Conservation (phyloP, 139 green algal species). For the Tetradesmus obliquus region DNA sequence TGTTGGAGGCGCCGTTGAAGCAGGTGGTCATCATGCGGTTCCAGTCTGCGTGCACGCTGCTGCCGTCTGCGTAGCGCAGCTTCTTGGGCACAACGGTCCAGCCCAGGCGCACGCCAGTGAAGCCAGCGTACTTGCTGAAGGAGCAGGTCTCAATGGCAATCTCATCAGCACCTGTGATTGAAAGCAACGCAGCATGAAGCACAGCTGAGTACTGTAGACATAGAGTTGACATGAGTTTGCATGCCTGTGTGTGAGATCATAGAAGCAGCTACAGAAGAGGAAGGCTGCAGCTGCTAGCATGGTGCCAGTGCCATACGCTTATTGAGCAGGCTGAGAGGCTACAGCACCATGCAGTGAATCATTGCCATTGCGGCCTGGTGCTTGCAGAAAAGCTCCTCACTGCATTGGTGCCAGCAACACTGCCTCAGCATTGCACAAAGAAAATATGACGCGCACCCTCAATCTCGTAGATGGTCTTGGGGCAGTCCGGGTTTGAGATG, state of each 20-base stretch:
- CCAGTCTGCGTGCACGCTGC: slow-evolving; percentile 89
- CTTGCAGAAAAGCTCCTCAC: no score
- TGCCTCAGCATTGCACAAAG: not conserved
- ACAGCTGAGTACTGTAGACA: not conserved
- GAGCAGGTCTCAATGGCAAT: slow-evolving; percentile 94
- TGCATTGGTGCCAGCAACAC: not conserved
- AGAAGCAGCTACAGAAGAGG: not conserved
- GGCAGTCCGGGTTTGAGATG: slow-evolving; percentile 94
- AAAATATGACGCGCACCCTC: slow-evolving; percentile 22
- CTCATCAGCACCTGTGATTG: slow-evolving; percentile 81
- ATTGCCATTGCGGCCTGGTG: not conserved
- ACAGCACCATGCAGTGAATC: not conserved
- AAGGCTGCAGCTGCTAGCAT: not conserved
- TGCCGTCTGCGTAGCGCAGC: slow-evolving; percentile 81
- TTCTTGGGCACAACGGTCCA: slow-evolving; percentile 98
- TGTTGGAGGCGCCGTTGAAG: slow-evolving; percentile 98
- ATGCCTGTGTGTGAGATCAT: no score
- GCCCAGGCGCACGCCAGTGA: slow-evolving; percentile 97
- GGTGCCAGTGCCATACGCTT: not conserved
- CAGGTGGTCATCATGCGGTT: slow-evolving; percentile 97
- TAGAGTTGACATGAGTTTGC: no score
- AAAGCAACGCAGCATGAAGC: not conserved
- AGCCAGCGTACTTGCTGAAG: slow-evolving; percentile 98
- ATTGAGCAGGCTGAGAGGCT: not conserved
- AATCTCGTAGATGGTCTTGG: slow-evolving; percentile 98